A percentile compares a stretch with the other conserved stretches of the same genome.
phyloP scores from a whole-genome alignment of 805 yeast genomes.

The Ascoidea tarda region DNA sequence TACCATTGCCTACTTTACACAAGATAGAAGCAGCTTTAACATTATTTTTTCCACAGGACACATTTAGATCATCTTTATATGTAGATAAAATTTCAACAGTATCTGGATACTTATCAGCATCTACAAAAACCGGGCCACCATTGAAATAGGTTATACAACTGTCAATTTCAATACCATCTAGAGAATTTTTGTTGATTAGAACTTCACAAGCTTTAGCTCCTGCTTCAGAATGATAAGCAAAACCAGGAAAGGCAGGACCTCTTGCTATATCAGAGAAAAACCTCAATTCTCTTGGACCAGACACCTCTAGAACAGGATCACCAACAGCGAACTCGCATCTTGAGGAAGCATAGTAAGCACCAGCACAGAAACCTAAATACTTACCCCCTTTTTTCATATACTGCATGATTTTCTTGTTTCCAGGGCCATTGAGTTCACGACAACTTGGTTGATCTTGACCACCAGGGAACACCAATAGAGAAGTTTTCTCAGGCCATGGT shows the following conservation, averaged over 20 bases:
- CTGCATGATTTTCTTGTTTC: constrained; percentile 43
- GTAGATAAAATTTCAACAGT: constrained; percentile 58
- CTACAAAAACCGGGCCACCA: constrained; percentile 83
- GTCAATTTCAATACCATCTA: constrained; percentile 15
- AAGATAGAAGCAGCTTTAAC: constrained; percentile 57
- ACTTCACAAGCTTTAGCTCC: constrained; percentile 58
- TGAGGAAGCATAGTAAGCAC: constrained; percentile 73
- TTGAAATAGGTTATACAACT: constrained; percentile 42
- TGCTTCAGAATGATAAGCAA: constrained; percentile 56
- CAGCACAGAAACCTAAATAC: constrained; percentile 87
- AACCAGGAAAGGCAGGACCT: constrained; percentile 77
- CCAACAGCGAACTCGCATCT: constrained; percentile 80
- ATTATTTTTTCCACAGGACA: constrained; percentile 21
- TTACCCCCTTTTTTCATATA: constrained; percentile 71
- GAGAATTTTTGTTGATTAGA: constrained; percentile 21
- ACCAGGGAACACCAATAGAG: constrained; percentile 81
- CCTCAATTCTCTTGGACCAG: constrained; percentile 70
- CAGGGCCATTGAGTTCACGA: constrained; percentile 52
- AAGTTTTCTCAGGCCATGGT: constrained; percentile 79
- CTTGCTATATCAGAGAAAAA: constrained; percentile 74
- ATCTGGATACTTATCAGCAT: constrained; percentile 44
- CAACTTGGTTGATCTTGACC: constrained; percentile 94
- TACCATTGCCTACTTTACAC: constrained; percentile 60
- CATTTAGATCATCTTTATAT: constrained; percentile 43
- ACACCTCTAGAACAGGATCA: constrained; percentile 54